Percentiles rank a stretch among this genome's conserved stretches.
These are phyloP conservation scores for Lagerstroemia fauriei DNA, from an alignment of 441 rosid species.

Conservation along the genomic window DNA sequence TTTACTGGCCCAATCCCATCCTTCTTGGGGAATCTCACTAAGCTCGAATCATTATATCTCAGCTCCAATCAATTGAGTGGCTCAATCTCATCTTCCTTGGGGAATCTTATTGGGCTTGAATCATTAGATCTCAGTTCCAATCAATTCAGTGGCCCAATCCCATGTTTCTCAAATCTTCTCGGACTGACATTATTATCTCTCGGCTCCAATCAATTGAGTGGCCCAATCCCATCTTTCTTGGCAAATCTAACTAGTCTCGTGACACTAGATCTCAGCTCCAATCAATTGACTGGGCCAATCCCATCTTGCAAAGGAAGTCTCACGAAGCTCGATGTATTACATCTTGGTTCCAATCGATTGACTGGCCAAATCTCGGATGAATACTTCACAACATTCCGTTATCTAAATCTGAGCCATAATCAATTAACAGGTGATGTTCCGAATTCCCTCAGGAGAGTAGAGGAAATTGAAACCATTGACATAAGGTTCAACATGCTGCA, in stretches of 20 bases:
- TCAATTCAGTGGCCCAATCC: background rate
- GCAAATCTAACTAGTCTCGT: conserved; percentile 6
- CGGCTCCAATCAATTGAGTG: background rate
- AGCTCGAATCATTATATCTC: background rate
- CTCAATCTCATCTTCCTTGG: background rate
- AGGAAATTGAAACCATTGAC: background rate
- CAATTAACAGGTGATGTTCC: conserved; percentile 13
- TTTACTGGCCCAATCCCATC: background rate
- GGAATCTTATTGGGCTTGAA: background rate
- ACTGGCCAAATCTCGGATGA: background rate
- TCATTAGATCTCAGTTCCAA: background rate
- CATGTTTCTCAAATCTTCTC: background rate
- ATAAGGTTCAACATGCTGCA: conserved; percentile 16
- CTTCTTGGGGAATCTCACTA: conserved; percentile 1
- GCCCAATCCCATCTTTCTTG: background rate
- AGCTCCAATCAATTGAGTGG: background rate
- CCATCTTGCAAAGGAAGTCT: background rate
- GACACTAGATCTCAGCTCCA: fast-evolving
- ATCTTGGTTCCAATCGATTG: background rate
- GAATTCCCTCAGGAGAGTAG: conserved; percentile 8
- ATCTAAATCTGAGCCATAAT: background rate
- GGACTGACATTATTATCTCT: background rate
- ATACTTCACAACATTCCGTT: background rate
- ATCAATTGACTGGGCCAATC: conserved; percentile 9
- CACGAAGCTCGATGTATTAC: background rate